phyloP scores from a whole-genome alignment of 768 basidiomycete genomes.

The Lyophyllum shimeji region DNA sequence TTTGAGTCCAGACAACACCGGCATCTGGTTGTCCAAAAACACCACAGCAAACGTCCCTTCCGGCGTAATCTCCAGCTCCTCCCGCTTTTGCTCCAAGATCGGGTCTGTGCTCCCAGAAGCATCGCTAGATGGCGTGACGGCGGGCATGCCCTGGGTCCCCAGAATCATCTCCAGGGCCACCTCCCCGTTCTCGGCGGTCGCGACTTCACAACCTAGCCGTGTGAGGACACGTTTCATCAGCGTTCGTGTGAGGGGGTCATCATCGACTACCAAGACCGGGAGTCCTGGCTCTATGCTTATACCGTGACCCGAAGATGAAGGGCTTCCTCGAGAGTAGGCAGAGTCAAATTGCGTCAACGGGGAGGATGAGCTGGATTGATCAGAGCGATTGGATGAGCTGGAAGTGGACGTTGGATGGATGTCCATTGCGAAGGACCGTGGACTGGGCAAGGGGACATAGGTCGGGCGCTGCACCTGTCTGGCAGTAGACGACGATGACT shows the following conservation, averaged over 20 bases:
- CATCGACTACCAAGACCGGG: slow-evolving; percentile 78
- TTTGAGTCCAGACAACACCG: slow-evolving; percentile 72
- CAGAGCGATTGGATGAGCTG: slow-evolving; percentile 23
- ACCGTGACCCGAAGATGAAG: slow-evolving; percentile 34
- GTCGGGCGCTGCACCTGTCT: slow-evolving; percentile 29
- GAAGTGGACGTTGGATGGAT: slow-evolving; percentile 21
- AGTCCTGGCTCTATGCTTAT: slow-evolving; percentile 50
- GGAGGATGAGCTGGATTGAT: slow-evolving; percentile 23
- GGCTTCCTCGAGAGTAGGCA: slow-evolving; percentile 35
- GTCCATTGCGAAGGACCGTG: slow-evolving; percentile 30
- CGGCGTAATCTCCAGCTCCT: slow-evolving; percentile 16
- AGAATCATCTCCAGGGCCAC: slow-evolving; percentile 73
- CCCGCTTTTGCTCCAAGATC: slow-evolving; percentile 35
- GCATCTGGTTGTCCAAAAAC: slow-evolving; percentile 80
- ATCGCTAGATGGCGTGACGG: slow-evolving; percentile 40
- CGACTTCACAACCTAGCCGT: slow-evolving; percentile 77
- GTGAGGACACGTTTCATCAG: slow-evolving; percentile 79
- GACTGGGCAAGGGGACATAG: slow-evolving; percentile 36
- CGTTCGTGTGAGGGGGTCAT: slow-evolving; percentile 76
- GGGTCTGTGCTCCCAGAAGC: slow-evolving; percentile 32
- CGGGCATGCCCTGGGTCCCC: slow-evolving; percentile 29
- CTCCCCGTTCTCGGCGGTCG: slow-evolving; percentile 82
- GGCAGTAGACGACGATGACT: slow-evolving; percentile 3
- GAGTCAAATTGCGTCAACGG: slow-evolving; percentile 39
- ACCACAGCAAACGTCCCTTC: slow-evolving; percentile 46